phyloP scores from a whole-genome alignment of 208 protist species.

The Leishmania gerbilli region DNA sequence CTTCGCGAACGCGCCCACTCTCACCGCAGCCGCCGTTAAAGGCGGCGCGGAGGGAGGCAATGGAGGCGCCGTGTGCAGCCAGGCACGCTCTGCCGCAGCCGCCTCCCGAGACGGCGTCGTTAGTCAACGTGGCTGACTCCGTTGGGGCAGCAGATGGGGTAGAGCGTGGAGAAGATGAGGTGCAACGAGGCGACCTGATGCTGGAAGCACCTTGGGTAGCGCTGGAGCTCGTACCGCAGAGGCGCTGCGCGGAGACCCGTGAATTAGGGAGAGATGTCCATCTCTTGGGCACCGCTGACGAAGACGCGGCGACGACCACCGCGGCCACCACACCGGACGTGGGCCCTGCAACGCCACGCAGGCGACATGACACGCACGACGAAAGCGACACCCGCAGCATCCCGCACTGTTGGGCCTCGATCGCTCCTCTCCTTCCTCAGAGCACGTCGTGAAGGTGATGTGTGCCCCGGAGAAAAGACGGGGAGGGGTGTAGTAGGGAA shows the following conservation, averaged over 20 bases:
- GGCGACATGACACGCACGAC: not conserved
- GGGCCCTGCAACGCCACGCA: not conserved
- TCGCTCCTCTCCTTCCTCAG: too few relatives aligned
- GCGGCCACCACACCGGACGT: not conserved
- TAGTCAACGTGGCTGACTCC: not conserved
- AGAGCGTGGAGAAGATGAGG: not conserved
- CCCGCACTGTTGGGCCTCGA: not conserved
- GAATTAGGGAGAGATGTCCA: not conserved
- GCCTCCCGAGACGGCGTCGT: not conserved
- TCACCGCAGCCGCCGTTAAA: not conserved
- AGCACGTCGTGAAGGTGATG: not conserved
- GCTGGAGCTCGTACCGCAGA: not conserved
- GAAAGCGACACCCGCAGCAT: conserved; percentile 3
- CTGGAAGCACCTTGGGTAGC: not conserved
- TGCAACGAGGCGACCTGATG: not conserved
- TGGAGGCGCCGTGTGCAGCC: conserved; percentile 21
- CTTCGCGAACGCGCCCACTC: not conserved
- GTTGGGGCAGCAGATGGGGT: not conserved
- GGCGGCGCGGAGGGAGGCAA: conserved; percentile 18
- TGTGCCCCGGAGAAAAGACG: not conserved
- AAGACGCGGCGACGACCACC: not conserved
- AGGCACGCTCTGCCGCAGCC: not conserved
- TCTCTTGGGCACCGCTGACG: not conserved
- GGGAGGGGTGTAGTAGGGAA: not conserved
- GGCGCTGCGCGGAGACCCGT: not conserved